Evolutionary conservation across 169 alveolate genomes (phyloP), one percentile per base, ranked within the genome.

Genomic region (Neospora caninum): DNA sequence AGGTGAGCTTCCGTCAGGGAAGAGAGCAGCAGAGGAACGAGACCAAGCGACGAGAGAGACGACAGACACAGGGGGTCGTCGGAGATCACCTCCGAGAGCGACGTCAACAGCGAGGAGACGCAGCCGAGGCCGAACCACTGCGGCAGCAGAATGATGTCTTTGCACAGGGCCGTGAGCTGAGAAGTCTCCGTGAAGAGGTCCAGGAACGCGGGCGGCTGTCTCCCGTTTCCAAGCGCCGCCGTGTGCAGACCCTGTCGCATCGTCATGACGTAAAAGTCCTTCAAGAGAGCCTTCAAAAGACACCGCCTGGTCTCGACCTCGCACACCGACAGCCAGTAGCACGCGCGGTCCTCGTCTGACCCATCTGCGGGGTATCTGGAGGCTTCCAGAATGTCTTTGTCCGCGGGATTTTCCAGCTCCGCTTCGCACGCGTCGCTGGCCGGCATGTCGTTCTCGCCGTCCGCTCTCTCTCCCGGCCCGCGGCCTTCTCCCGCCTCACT

Each of bases 111-210:
- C 0, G 92, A 58, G 16, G 94, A 87, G 10, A 92, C 92, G 88
- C 94, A 92, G 80, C 94, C 94, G 27, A 80, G 41, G 54, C 94
- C 94, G 45, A 92, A 92, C 94, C 88, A 88, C 73, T 67, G 92
- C 4, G 94, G 94, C 54, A 80, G 42, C 0, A 45, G 89, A 39
- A 92, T 80, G 88, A 92, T 78, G 86, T 78, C 86, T 78, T 78
- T 78, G 45, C 86, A 78, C 43, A 78, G 86, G 91, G 69, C 80
- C 29, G 94, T 43, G 39, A 91, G 91, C 41, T 87, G 94, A 13
- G 94, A 67, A 41, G 88, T 43, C 25, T 87, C 80, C 16, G 84
- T 41, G 36, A 91, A 70, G 89, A 91, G 82, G 80, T 91, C 94
- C 34, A 36, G 54, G 42, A 91, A 80, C 88, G 83, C 82, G 31